Evolutionary conservation across 306 rosid species (phyloP), one percentile per base, ranked within the genome.

Genomic region (Vicia sativa): DNA sequence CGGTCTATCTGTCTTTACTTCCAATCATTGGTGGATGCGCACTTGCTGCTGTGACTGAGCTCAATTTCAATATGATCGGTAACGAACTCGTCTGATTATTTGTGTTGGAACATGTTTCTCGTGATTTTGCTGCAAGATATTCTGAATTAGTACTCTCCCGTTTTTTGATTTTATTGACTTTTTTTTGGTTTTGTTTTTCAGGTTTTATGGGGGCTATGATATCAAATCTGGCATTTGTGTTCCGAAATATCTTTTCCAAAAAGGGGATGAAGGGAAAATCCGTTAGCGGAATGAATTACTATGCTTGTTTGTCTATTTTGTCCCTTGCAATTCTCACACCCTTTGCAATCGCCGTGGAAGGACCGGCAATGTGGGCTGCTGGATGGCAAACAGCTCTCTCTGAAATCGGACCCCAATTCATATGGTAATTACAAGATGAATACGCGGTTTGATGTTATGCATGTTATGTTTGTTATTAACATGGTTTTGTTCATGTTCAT

Each of bases 201-300:
- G 97, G 97, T 77, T 91, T 91, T 61, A 83, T 91, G 97, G 97
- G 97, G 42, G 96, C 97, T 49, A 91, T 91, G 97, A 91, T 91
- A 83, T 91, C 97, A 16, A 91, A 91, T 74, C 67, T 91, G 83
- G 97, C 96, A 16, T 91, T 91, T 65, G 96, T 91, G 15, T 91
- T 91, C 73, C 82, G 97, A 1, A 91, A 91, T 65, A 91, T 91
- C 63, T 91, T 91, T 70, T 91, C 97, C 0, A 91, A 91, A 70
- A 88, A 5, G 81, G 97, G 97, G 60, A 91, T 91, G 97, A 91
- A 87, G 70, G 97, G 97, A 68, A 91, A 83, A 63, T 83, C 97
- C 35, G 97, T 91, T 57, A 87, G 97, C 6, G 97, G 97, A 75
- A 91, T 88, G 97, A 91, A 91, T 81, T 91, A 88, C 77, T 91